These are phyloP conservation scores for Mycena maculata DNA, from an alignment of 768 basidiomycete genomes.

Conservation along the genomic window DNA sequence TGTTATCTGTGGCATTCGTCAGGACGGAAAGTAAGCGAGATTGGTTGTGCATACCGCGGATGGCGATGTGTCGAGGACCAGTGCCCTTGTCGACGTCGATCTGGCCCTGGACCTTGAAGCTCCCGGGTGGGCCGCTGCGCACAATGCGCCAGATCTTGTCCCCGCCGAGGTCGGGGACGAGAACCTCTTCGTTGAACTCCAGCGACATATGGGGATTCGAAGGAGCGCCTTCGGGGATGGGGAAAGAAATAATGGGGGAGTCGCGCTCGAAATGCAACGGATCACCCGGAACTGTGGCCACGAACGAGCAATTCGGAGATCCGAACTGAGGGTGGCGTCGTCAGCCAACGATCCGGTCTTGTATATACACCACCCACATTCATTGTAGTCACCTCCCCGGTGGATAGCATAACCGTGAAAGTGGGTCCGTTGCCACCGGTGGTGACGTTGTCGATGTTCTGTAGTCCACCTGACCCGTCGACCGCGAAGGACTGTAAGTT, in stretches of 20 bases:
- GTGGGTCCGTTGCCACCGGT: conserved; percentile 63
- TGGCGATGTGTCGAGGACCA: conserved; percentile 70
- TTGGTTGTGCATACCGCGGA: conserved; percentile 59
- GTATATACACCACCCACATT: conserved; percentile 56
- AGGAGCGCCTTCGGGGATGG: conserved; percentile 50
- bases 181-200: conserved; percentile 61
- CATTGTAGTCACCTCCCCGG: conserved; percentile 66
- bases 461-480: conserved; percentile 51
- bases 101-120: conserved; percentile 65
- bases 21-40: conserved; percentile 69
- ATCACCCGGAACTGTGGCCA: conserved; percentile 54
- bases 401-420: conserved; percentile 60
- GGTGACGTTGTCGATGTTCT: conserved; percentile 54
- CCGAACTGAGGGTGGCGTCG: conserved; percentile 43
- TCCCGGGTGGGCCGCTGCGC: conserved; percentile 52
- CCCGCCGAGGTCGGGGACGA: conserved; percentile 71
- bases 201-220: conserved; percentile 75
- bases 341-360: background rate
- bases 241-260: conserved; percentile 60
- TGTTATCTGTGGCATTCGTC: conserved; percentile 59
- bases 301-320: conserved; percentile 49
- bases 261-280: conserved; percentile 48
- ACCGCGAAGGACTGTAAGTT: conserved; percentile 66
- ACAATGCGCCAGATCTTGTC: conserved; percentile 75
- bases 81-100: conserved; percentile 64